Evolutionary conservation across 495 filamentous ascomycete species (phyloP), one percentile per base, ranked within the genome.

Genomic region (Hyaloscypha variabilis): DNA sequence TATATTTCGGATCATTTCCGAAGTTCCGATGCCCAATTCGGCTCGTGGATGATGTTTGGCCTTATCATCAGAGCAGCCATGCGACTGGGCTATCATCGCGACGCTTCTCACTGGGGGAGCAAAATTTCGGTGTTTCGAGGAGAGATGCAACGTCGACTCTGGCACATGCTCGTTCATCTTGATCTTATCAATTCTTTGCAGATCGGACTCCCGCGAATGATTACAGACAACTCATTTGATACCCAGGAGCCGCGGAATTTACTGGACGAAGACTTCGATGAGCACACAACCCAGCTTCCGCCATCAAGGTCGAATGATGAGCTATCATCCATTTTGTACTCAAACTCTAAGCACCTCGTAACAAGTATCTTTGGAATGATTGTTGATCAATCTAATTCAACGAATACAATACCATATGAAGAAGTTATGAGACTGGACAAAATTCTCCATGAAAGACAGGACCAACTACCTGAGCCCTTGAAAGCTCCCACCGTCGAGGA

Each of bases 391-490:
- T 73, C 77, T 0, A 76, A 78, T 58, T 74, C 77, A 11, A 69
- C 77, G 13, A 72, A 62, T 0, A 49, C 69, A 1, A 75, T 76
- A 17, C 60, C 83, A 0, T 94, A 94, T 71, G 85, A 88, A n/a
- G 86, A 92, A 34, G 80, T 89, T 2, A 85, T 91, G 78, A 79
- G 80, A 24, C 76, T 93, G 14, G 91, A 96, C 72, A 73, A 78
- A 24, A 72, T 81, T 8, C 78, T 94, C 11, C 81, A 87, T 50
- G 83, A 88, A 62, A 79, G 78, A 0, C 85, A 86, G 65, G 77
- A 79, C 14, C 67, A 70, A 10, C 73, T 90, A 19, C 88, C 91
- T 6, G 68, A 77, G 0, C 81, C 85, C 62, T 83, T 93, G 63
- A 78, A 80, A 52, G 77, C 88, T 42, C 82, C 80, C 14, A 81